Evolutionary conservation across 345 rosid species (phyloP), one percentile per base, ranked within the genome.

Genomic region (Tarenaya hassleriana): DNA sequence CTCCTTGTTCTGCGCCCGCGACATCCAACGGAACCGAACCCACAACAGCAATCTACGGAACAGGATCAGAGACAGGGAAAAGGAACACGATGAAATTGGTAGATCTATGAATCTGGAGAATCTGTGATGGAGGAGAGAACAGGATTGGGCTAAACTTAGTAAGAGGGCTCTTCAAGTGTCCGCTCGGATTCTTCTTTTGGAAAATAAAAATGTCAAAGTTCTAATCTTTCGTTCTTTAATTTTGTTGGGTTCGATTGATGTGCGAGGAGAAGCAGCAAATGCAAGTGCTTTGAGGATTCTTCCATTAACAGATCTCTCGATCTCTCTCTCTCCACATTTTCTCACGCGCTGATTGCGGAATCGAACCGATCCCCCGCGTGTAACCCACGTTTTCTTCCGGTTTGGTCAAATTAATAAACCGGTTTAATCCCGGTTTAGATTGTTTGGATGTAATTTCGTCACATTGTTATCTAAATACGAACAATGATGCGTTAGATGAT

Each of bases 1-100:
- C 72, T 80, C 91, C 56, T 70, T 56, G 70, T 80, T 80, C 57
- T 77, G 86, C 12, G 76, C 57, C 20, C 77, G 75, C 58, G 81
- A 71, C 81, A 76, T 76, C 15, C 29, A 24, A 6, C 7, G 0
- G 8, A 20, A 44, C 50, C 18, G 47, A 56, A 32, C 35, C 44
- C 3, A 31, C 13, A 45, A 10, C 31, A 12, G 38, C 29, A 33
- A 21, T 3, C 49, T 31, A 37, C 14, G 9, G 41, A 32, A 40
- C 41, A 17, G 18, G 19, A 34, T 17, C 34, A 42, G 18, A 7
- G 40, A 35, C 40, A n/a, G 9, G n/a, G 40, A n/a, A 35, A n/a
- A 35, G 10, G 9, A 35, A 24, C 29, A 24, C 29, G 29, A 24
- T 24, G 19, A 18, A 35, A 17, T 58, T 10, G 37, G n/a, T 46